Percentiles rank a stretch among this genome's conserved stretches.
Conservation (phyloP, 2,329 filamentous ascomycete genomes). For the Fusarium sp. region DNA sequence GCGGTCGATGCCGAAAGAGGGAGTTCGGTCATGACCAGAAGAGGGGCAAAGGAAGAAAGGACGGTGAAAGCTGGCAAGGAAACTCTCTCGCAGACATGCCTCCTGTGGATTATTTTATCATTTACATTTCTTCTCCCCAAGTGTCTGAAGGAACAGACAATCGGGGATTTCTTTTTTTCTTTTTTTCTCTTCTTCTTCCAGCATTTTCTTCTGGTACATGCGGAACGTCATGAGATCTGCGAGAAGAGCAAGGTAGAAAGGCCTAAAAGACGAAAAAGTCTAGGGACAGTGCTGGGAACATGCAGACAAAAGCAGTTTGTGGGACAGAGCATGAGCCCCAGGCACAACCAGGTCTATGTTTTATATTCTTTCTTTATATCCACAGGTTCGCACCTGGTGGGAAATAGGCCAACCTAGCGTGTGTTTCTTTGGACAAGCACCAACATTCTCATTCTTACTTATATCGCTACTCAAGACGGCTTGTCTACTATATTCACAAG, state of each 20-base stretch:
- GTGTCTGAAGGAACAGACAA: conserved; percentile 8
- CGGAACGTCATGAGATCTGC: conserved; percentile 18
- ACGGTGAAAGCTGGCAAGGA: conserved; percentile 3
- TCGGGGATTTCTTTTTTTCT: neutral
- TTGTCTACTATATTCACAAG: neutral
- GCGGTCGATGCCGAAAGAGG: conserved; percentile 24
- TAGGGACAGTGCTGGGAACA: conserved; percentile 7
- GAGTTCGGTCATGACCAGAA: conserved; percentile 20
- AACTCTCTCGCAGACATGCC: conserved; percentile 13
- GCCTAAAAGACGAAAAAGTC: conserved; percentile 17
- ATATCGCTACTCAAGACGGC: neutral
- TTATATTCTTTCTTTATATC: conserved; percentile 30
- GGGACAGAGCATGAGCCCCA: conserved; percentile 20
- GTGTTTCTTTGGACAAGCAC: conserved; percentile 21
- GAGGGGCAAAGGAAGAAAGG: conserved; percentile 28
- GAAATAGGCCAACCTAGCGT: conserved; percentile 28
- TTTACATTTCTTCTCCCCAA: conserved; percentile 15
- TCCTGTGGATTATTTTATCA: conserved; percentile 12
- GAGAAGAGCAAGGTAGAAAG: conserved; percentile 13
- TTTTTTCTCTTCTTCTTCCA: neutral
- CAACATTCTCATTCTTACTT: neutral
- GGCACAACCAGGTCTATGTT: conserved; percentile 19
- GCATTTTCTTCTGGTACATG: conserved; percentile 7
- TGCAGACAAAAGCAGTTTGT: conserved; percentile 17
- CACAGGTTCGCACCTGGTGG: conserved; percentile 22